Evolutionary conservation across 768 basidiomycete genomes (phyloP).

Genomic region (Lentinula guzmanii): DNA sequence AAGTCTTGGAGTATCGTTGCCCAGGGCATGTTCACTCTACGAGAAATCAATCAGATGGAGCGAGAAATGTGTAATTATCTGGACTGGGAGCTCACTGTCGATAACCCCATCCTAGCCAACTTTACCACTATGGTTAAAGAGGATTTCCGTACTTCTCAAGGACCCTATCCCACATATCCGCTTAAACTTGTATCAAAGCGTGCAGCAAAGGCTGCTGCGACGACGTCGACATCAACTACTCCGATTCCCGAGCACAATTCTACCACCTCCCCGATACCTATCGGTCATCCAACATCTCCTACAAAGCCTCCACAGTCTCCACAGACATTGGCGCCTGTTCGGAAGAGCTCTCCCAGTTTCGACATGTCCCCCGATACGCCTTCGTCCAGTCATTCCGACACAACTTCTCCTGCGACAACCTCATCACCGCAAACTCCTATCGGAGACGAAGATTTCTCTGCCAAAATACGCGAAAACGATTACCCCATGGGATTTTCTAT

Average conservation of each 20-base stretch:
- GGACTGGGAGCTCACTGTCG: slow-evolving; percentile 86
- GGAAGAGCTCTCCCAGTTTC: slow-evolving; percentile 13
- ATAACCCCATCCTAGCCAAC: slow-evolving; percentile 49
- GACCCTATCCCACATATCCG: slow-evolving; percentile 59
- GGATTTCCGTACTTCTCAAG: slow-evolving; percentile 47
- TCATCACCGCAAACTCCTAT: slow-evolving; percentile 56
- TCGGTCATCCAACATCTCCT: slow-evolving; percentile 21
- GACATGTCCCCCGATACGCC: slow-evolving; percentile 46
- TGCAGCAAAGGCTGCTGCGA: slow-evolving; percentile 38
- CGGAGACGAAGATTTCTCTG: slow-evolving; percentile 42
- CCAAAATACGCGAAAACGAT: slow-evolving; percentile 41
- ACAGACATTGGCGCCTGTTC: slow-evolving; percentile 6
- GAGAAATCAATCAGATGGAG: slow-evolving; percentile 97
- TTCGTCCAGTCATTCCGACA: slow-evolving; percentile 41
- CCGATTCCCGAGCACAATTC: slow-evolving; percentile 36
- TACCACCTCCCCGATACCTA: slow-evolving; percentile 30
- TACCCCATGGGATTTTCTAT: slow-evolving; percentile 24
- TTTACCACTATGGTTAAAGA: slow-evolving; percentile 56
- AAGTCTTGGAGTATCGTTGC: slow-evolving; percentile 91
- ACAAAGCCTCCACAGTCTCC: slow-evolving; percentile 17
- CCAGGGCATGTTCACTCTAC: slow-evolving; percentile 77
- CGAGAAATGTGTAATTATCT: slow-evolving; percentile 89
- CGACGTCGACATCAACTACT: slow-evolving; percentile 32
- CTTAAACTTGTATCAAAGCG: slow-evolving; percentile 59
- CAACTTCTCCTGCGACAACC: slow-evolving; percentile 56